Base-by-base conservation (phyloP, 805 yeast genomes). In the Hanseniaspora singularis region DNA sequence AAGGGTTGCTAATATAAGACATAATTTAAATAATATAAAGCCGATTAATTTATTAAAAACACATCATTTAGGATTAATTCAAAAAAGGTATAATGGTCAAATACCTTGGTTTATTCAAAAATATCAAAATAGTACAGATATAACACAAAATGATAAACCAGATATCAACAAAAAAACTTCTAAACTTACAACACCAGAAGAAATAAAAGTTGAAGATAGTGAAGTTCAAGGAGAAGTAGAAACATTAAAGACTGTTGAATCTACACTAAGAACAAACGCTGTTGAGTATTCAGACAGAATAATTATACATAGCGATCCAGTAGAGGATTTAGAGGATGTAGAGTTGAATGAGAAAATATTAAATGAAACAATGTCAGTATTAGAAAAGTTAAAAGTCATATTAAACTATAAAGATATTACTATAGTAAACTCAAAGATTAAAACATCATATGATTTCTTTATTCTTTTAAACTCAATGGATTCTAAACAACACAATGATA, bases 101-200 rank as follows among this genome's bases (percentile, higher is more conserved):
- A 44, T 44, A 5, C 41, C 48, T 7, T 44, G 40, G 48, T 44
- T 44, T 19, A 39, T 44, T 7, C 36, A 44, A 12, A 44, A 44
- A 10, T 44, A 44, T 20, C 33, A 42, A n/a, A n/a, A n/a, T n/a
- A n/a, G n/a, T n/a, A n/a, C n/a, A 24, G 10, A 24, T 10, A 10
- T 7, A 24, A 24, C 10, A 24, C 9, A 24, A 10, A 6, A 24
- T 24, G 27, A 24, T 24, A 24, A 24, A 24, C 27, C 27, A 7
- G 27, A 24, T n/a, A n/a, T n/a, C n/a, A n/a, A n/a, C n/a, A n/a
- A n/a, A n/a, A n/a, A n/a, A n/a, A n/a, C n/a, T n/a, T n/a, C n/a
- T n/a, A n/a, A n/a, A n/a, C n/a, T n/a, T n/a, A 24, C 27, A 24
- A 24, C 27, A 24, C 10, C 6, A 24, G 6, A 10, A 24, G 10